Evolutionary conservation across 2,329 filamentous ascomycete genomes (phyloP).

Genomic region (Pyrenophora tritici-repentis): DNA sequence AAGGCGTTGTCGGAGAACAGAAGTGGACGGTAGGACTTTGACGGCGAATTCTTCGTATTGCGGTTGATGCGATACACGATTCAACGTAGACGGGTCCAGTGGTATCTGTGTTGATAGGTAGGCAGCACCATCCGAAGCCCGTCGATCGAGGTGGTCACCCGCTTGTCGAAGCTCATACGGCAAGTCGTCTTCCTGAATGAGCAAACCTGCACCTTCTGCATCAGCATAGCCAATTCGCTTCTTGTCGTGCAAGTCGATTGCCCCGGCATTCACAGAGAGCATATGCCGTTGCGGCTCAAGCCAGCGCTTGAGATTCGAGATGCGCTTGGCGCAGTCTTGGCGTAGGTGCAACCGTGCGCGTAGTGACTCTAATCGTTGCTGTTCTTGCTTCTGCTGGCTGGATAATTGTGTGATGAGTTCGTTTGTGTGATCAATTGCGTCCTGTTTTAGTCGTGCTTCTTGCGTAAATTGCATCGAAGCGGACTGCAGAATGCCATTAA

Average conservation of each 20-base stretch:
- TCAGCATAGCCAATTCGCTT: conserved; percentile 56
- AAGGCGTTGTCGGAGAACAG: conserved; percentile 66
- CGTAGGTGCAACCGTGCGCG: conserved; percentile 67
- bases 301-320: conserved; percentile 76
- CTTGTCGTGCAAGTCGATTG: conserved; percentile 50
- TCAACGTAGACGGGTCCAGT: conserved; percentile 22
- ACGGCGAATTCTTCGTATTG: conserved; percentile 16
- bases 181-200: conserved; percentile 34
- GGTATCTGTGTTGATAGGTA: conserved; percentile 39
- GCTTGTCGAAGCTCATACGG: conserved; percentile 37
- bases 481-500: conserved; percentile 79
- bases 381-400: conserved; percentile 75
- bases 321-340: conserved; percentile 70
- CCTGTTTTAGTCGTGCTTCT: conserved; percentile 82
- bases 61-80: conserved; percentile 37
- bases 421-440: conserved; percentile 81
- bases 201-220: conserved; percentile 39
- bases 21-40: conserved; percentile 26
- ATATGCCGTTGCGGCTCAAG: conserved; percentile 69
- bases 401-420: conserved; percentile 79
- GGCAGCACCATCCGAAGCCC: conserved; percentile 35
- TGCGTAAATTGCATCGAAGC: conserved; percentile 78
- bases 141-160: conserved; percentile 34
- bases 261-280: conserved; percentile 52
- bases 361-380: conserved; percentile 72